A percentile compares a stretch with the other conserved stretches of the same genome.
Conservation (phyloP, 2,329 filamentous ascomycete genomes). For the Septoria petroselini region DNA sequence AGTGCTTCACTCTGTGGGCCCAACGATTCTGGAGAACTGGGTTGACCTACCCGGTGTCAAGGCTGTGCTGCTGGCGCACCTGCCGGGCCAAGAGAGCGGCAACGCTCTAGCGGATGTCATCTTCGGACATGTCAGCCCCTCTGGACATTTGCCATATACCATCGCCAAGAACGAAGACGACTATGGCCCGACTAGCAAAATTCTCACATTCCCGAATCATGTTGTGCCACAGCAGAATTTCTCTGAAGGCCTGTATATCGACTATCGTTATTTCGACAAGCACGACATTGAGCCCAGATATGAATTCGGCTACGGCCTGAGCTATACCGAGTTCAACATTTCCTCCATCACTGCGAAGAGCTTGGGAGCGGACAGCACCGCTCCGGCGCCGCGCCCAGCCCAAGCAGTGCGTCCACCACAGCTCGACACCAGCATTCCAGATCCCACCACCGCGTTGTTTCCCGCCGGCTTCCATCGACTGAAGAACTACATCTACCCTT, state of each 20-base stretch:
- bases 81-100: constrained; percentile 84
- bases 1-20: constrained; percentile 80
- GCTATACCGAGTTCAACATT: constrained; percentile 71
- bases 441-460: constrained; percentile 57
- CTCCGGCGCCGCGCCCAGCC: constrained; percentile 41
- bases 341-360: constrained; percentile 50
- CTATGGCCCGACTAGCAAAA: constrained; percentile 68
- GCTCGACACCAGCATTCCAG: constrained; percentile 56
- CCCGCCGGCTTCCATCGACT: constrained; percentile 60
- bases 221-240: constrained; percentile 79
- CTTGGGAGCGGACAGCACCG: constrained; percentile 33
- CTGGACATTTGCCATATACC: constrained; percentile 83
- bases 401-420: constrained; percentile 49
- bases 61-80: constrained; percentile 75
- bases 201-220: constrained; percentile 67
- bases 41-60: constrained; percentile 74
- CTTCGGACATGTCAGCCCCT: constrained; percentile 73
- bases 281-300: constrained; percentile 70
- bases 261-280: constrained; percentile 87
- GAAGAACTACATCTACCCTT: constrained; percentile 71
- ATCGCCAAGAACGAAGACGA: constrained; percentile 71
- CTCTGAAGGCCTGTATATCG: constrained; percentile 77
- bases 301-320: constrained; percentile 82
- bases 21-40: constrained; percentile 76
- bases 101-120: constrained; percentile 76